phyloP scores from a whole-genome alignment of 192 early-diverging fungal genomes.

The Podila minutissima region DNA sequence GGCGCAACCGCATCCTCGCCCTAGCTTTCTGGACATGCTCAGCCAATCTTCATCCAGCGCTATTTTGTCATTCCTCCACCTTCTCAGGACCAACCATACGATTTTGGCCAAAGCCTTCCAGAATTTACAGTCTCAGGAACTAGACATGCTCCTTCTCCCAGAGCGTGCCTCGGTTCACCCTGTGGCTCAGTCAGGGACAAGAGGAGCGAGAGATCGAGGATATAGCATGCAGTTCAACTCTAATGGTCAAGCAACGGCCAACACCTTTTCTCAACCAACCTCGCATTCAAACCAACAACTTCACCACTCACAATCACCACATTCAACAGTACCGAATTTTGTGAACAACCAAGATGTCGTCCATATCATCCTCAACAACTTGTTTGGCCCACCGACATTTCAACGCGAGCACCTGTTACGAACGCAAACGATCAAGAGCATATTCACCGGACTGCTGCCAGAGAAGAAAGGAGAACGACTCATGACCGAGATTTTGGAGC shows the following conservation, averaged over 20 bases:
- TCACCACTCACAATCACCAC: background rate
- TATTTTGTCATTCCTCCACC: constrained; percentile 35
- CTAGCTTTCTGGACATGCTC: constrained; percentile 53
- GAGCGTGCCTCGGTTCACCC: constrained; percentile 6
- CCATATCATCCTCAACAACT: constrained; percentile 38
- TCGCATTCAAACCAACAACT: constrained; percentile 8
- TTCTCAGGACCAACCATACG: constrained; percentile 31
- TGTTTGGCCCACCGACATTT: constrained; percentile 46
- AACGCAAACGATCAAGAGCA: constrained; percentile 9
- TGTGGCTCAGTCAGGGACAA: constrained; percentile 7
- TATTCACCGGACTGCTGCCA: constrained; percentile 33
- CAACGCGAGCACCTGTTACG: constrained; percentile 32
- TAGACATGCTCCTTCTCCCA: constrained; percentile 34
- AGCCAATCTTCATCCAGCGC: constrained; percentile 28
- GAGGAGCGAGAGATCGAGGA: constrained; percentile 19
- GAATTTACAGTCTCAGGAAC: constrained; percentile 44
- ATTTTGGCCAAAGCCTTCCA: constrained; percentile 48
- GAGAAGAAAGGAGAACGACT: constrained; percentile 51
- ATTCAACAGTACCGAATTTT: constrained; percentile 26
- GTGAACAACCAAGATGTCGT: constrained; percentile 46
- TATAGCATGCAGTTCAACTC: constrained; percentile 13
- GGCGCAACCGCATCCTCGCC: constrained; percentile 46
- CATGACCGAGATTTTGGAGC: constrained; percentile 50
- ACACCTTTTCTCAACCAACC: constrained; percentile 15
- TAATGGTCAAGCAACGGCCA: constrained; percentile 7